A percentile compares a stretch with the other conserved stretches of the same genome.
These are phyloP conservation scores for Aspergillus baeticus DNA, from an alignment of 495 filamentous ascomycete genomes.

Conservation along the genomic window DNA sequence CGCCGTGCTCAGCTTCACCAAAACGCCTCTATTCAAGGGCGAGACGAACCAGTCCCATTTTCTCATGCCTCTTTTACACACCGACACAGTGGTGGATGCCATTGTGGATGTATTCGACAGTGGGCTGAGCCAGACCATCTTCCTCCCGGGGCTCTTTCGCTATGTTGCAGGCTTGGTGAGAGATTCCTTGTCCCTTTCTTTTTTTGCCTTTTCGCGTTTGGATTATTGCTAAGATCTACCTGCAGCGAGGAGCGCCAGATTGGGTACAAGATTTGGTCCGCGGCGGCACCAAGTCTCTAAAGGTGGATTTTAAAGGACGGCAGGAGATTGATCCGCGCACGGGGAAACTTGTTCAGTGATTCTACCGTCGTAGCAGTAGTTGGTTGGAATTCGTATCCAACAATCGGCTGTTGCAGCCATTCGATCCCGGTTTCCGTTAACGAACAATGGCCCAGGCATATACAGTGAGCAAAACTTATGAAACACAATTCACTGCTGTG, in stretches of 20 bases:
- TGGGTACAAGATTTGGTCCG: constrained; percentile 21
- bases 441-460: too few species aligned
- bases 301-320: constrained; percentile 25
- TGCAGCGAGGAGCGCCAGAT: constrained; percentile 20
- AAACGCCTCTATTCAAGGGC: constrained; percentile 32
- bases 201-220: too few species aligned
- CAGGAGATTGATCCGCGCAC: constrained; percentile 23
- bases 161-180: constrained; percentile 34
- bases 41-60: constrained; percentile 29
- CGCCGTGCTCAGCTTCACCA: constrained; percentile 32
- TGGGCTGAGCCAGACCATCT: constrained; percentile 29
- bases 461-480: too few species aligned
- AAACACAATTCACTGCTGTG: too few species aligned
- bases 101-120: constrained; percentile 33
- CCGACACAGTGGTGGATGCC: constrained; percentile 33
- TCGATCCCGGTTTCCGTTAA: too few species aligned
- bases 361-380: too few species aligned
- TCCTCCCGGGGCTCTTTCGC: constrained; percentile 32
- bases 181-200: constrained; percentile 1
- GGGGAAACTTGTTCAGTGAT: constrained; percentile 12
- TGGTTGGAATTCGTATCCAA: too few species aligned
- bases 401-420: too few species aligned
- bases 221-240: background rate
- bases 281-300: constrained; percentile 17
- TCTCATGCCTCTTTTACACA: constrained; percentile 33